Base-by-base conservation (phyloP, 345 rosid genomes). In the Hibiscus trionum region DNA sequence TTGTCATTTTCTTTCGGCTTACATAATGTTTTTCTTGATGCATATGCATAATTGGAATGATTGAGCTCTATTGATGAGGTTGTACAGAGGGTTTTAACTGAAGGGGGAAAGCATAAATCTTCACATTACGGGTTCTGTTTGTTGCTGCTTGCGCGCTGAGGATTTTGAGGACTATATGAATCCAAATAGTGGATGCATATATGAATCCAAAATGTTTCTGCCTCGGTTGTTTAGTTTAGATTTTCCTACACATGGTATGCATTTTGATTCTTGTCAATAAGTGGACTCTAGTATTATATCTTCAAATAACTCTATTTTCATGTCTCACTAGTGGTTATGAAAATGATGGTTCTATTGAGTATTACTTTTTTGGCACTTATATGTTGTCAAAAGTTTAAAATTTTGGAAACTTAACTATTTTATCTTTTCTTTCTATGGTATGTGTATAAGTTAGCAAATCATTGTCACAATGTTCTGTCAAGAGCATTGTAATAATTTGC, bases 141-240 rank as follows among this genome's bases (percentile, higher is more conserved):
- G 96, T 70, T 90, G 96, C 85, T 94, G 98, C 82, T 79, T 94
- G 74, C 90, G 66, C 31, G 80, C 69, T 27, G 86, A 83, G 57
- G 96, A 90, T 75, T 77, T 84, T 55, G 92, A 91, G 82, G 95
- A 90, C 60, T 88, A 93, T 81, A 73, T 84, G 83, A 87, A 88
- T 82, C 90, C 95, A 74, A 86, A 80, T 58, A 88, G 83, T 86
- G 75, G n/a, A n/a, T n/a, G n/a, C n/a, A n/a, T n/a, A 87, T 77
- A 82, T 80, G 1, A 86, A 86, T 71, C 84, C 96, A 80, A 88
- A 87, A 80, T 94, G 98, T 78, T 73, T 84, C 59, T 91, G 98
- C 83, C 83, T 91, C 31, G 58, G 86, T 73, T 88, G 98, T 79
- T 83, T 94, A 79, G 71, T 88, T 73, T 91, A 88, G 77, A 86